Evolutionary conservation across 495 filamentous ascomycete species (phyloP).

Genomic region (Penicillium verhagenii): DNA sequence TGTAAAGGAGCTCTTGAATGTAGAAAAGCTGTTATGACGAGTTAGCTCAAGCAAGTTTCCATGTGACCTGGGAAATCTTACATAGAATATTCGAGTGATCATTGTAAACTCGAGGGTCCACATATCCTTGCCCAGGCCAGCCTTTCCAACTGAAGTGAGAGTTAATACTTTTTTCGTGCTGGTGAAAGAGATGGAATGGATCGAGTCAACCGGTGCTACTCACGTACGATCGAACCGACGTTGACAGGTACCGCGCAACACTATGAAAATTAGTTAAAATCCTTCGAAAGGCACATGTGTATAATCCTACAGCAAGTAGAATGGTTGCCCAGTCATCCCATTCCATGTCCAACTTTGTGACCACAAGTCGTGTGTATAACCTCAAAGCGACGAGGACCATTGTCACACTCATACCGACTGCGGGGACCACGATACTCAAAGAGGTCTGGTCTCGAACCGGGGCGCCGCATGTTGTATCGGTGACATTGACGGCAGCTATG

Average conservation of each 20-base stretch:
- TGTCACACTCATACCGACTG: background rate
- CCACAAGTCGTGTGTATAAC: conserved; percentile 1
- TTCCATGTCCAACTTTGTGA: conserved; percentile 4
- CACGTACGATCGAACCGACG: conserved; percentile 1
- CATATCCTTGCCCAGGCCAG: conserved; percentile 20
- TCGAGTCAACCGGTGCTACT: background rate
- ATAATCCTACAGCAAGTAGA: background rate
- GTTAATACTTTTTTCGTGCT: background rate
- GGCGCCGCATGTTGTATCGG: background rate
- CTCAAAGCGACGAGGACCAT: conserved; percentile 3
- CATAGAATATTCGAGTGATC: conserved; percentile 15
- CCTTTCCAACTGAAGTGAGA: conserved; percentile 9
- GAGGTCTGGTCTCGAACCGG: conserved; percentile 3
- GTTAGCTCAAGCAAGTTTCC: background rate
- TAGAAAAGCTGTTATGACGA: conserved; percentile 12
- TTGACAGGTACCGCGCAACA: conserved; percentile 1
- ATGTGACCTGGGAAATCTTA: background rate
- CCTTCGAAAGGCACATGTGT: background rate
- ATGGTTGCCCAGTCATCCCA: conserved; percentile 12
- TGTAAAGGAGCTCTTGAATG: conserved; percentile 19
- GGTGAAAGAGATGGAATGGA: background rate
- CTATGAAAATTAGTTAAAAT: background rate
- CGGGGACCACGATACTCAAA: conserved; percentile 1
- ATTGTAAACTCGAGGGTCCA: conserved; percentile 16
- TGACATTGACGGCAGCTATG: conserved; percentile 7